These are phyloP conservation scores for Aspergillus persii DNA, from an alignment of 2,329 filamentous ascomycete genomes.

Conservation along the genomic window DNA sequence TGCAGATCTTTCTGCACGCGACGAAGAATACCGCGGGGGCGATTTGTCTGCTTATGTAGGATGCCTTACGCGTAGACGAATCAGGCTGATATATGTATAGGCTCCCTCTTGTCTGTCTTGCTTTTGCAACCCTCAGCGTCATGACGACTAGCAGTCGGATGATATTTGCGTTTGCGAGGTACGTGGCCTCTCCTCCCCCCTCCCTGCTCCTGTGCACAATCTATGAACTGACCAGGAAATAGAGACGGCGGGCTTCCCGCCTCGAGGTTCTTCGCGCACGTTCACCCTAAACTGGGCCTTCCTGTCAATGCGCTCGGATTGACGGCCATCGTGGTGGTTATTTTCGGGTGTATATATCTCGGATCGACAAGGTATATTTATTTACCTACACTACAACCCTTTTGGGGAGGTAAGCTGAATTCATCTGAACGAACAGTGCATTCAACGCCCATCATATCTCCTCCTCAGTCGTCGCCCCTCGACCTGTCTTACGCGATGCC, in stretches of 20 bases:
- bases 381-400: constrained; percentile 3
- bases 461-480: constrained; percentile 66
- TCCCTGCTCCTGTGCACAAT: not conserved
- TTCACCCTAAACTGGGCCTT: constrained; percentile 60
- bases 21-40: constrained; percentile 62
- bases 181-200: not conserved
- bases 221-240: not conserved
- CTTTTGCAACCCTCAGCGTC: constrained; percentile 29
- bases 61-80: not conserved
- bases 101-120: constrained; percentile 28
- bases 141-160: constrained; percentile 34
- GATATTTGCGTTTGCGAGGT: constrained; percentile 32
- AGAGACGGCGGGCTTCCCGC: constrained; percentile 65
- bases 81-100: constrained; percentile 6
- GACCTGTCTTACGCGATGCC: constrained; percentile 73
- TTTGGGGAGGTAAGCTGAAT: no score
- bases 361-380: constrained; percentile 50
- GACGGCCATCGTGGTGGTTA: constrained; percentile 59
- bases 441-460: constrained; percentile 73
- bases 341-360: constrained; percentile 68
- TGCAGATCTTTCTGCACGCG: constrained; percentile 62
- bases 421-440: constrained; percentile 42
- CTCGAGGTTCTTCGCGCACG: constrained; percentile 57
- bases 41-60: constrained; percentile 60
- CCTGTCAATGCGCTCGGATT: constrained; percentile 65